These are phyloP conservation scores for Cladophialophora yegresii DNA, from an alignment of 2,329 filamentous ascomycete species.

Conservation along the genomic window DNA sequence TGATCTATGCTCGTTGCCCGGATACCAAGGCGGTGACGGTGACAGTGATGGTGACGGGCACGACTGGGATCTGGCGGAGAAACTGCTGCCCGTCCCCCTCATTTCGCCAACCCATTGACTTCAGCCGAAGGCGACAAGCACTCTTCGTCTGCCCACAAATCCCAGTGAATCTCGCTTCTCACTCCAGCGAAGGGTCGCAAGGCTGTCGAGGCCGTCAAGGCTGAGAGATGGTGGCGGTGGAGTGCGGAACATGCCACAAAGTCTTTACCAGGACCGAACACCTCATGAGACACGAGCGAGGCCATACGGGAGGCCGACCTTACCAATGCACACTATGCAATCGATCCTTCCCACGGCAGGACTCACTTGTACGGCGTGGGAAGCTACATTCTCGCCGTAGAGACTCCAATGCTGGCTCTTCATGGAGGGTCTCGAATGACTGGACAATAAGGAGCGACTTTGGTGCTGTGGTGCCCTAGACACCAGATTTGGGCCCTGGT, in stretches of 20 bases:
- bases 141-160: no score
- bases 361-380: conserved; percentile 50
- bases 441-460: conserved; percentile 10
- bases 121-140: no score
- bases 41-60: no score
- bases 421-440: conserved; percentile 1
- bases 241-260: conserved; percentile 47
- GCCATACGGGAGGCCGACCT: conserved; percentile 48
- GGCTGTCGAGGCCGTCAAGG: neutral
- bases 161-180: neutral
- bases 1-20: no score
- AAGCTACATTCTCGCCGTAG: conserved; percentile 44
- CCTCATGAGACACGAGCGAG: conserved; percentile 49
- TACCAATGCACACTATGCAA: conserved; percentile 47
- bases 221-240: neutral
- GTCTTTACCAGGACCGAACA: conserved; percentile 49
- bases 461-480: conserved; percentile 26
- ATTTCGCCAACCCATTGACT: no score
- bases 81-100: no score
- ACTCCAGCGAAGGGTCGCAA: neutral
- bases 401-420: conserved; percentile 1
- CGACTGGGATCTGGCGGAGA: no score
- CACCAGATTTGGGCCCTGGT: no score
- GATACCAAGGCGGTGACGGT: no score
- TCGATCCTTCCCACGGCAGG: conserved; percentile 48